phyloP scores from a whole-genome alignment of 345 rosid genomes.

The Garcia nutans region DNA sequence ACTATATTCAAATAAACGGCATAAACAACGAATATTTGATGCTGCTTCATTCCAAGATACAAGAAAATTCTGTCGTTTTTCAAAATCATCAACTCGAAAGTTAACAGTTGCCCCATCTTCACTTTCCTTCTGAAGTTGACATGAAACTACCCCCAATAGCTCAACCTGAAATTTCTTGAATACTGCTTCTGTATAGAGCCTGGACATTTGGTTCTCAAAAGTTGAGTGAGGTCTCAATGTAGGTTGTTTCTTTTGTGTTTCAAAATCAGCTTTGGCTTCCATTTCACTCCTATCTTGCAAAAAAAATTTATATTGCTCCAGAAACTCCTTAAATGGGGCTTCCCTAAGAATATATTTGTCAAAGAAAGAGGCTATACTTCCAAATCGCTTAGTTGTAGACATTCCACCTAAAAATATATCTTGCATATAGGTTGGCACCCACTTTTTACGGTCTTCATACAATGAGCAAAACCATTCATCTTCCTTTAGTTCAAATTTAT shows the following conservation, averaged over 20 bases:
- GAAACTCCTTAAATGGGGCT: conserved; percentile 39
- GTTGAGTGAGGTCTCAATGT: conserved; percentile 35
- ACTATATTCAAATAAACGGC: conserved; percentile 42
- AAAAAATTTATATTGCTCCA: conserved; percentile 32
- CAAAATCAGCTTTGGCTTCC: conserved; percentile 36
- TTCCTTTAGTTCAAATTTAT: conserved; percentile 29
- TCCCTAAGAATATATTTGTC: conserved; percentile 31
- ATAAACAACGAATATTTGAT: conserved; percentile 34
- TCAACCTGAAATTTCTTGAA: conserved; percentile 50
- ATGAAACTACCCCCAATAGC: conserved; percentile 39
- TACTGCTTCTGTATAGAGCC: conserved; percentile 33
- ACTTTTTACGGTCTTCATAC: conserved; percentile 38
- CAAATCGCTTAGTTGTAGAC: conserved; percentile 34
- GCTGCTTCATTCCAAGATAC: conserved; percentile 37
- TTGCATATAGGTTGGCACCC: conserved; percentile 41
- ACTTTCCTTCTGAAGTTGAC: conserved; percentile 35
- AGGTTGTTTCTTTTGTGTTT: conserved; percentile 23
- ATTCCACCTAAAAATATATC: conserved; percentile 39
- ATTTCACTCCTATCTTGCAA: conserved; percentile 30
- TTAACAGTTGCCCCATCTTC: conserved; percentile 26
- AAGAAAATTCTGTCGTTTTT: conserved; percentile 28
- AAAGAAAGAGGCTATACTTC: conserved; percentile 39
- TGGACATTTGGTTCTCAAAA: conserved; percentile 42
- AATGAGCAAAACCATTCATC: conserved; percentile 40
- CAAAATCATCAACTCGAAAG: conserved; percentile 40